Evolutionary conservation across 2,329 filamentous ascomycete genomes (phyloP).

Genomic region (Rhynchosporium agropyri): DNA sequence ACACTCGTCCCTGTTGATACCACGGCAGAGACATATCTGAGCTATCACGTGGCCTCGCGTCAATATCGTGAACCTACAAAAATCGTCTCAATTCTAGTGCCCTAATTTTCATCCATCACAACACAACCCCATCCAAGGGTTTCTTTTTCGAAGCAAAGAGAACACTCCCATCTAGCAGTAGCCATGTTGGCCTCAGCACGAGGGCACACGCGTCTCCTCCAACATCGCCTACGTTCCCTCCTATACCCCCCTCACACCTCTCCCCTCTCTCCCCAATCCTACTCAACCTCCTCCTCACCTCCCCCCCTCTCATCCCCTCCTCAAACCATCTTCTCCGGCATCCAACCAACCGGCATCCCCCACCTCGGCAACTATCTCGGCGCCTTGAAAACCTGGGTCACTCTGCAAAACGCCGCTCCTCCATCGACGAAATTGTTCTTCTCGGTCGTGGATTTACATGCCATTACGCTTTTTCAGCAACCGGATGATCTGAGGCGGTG

Average conservation of each 20-base stretch:
- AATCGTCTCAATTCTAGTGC: conserved; percentile 9
- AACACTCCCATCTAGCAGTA: not conserved
- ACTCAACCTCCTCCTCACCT: conserved; percentile 13
- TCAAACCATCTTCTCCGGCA: conserved; percentile 84
- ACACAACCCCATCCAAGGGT: not conserved
- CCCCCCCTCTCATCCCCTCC: conserved; percentile 14
- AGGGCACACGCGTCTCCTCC: conserved; percentile 10
- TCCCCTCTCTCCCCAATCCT: conserved; percentile 3
- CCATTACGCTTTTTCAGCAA: conserved; percentile 78
- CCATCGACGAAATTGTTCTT: conserved; percentile 69
- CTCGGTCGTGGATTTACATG: conserved; percentile 91
- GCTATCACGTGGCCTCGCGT: conserved; percentile 34
- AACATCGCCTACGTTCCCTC: conserved; percentile 17
- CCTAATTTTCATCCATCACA: not conserved
- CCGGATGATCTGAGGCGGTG: conserved; percentile 61
- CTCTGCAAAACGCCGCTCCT: conserved; percentile 67
- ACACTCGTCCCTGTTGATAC: not conserved
- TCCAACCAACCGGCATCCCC: conserved; percentile 92
- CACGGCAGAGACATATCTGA: not conserved
- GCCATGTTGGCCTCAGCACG: conserved; percentile 18
- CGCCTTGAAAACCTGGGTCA: conserved; percentile 83
- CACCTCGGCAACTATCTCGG: conserved; percentile 96
- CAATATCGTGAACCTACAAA: conserved; percentile 22
- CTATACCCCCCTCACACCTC: not conserved
- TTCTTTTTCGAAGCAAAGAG: too few species aligned